Base-by-base conservation (phyloP, 805 yeast genomes). In the Vanderwaltozyma yarrowii region DNA sequence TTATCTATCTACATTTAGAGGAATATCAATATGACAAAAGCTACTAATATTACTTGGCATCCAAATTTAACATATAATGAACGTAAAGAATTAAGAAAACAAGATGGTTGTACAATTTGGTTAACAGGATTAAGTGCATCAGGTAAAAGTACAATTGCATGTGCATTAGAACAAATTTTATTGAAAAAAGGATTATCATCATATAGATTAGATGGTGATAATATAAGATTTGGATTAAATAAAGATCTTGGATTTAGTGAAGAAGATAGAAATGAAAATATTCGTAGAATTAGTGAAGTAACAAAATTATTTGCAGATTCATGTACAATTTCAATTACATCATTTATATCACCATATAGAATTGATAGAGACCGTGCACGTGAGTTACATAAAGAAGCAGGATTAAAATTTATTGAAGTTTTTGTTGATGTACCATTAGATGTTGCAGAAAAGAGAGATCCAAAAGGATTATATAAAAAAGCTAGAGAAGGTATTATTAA, bases 41-140 rank as follows among this genome's bases (percentile, higher is more conserved):
- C 96, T 47, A 80, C 95, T 30, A 89, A 89, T 59, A 86, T 89
- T 61, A 87, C 96, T 47, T 89, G 97, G 96, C 96, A 89, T 66
- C 77, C 76, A 50, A 89, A 92, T 56, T 67, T 89, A 51, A 78
- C 92, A 17, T 86, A 81, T 61, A 78, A 70, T 16, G 95, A 89
- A 65, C 82, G 97, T 54, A 64, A 74, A 34, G 64, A 59, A 21
- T 65, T 83, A 40, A 75, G 84, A 44, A 77, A 78, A 41, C 96
- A 88, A 66, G 70, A 72, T 36, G 97, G 97, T 34, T 80, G 82
- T 40, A 89, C 97, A 17, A 69, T 89, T 32, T 89, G 97, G 97
- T 71, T 89, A 51, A 89, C 97, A 12, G 97, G 97, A 5, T 70
- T 89, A 45, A 82, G 94, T 47, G 97, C 96, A 9, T 81, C 94